Conservation (phyloP, 164 flowering plant genomes). For the Berberis thunbergii region DNA sequence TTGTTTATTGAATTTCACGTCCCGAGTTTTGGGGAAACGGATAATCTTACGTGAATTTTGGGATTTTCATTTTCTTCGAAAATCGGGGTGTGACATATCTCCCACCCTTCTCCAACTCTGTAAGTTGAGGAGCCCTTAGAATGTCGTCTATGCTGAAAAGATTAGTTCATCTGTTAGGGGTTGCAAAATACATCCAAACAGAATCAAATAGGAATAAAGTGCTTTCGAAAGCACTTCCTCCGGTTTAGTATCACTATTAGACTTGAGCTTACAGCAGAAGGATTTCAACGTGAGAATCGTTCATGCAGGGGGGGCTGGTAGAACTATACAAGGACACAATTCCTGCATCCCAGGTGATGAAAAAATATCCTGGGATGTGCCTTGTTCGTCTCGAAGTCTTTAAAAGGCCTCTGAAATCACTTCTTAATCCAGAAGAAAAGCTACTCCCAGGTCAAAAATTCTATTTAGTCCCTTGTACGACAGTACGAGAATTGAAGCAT, state of each 20-base stretch:
- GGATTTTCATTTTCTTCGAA: no score
- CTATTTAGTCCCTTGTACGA: slow-evolving; percentile 33
- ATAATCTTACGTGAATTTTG: no score
- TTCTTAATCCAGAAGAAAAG: slow-evolving; percentile 35
- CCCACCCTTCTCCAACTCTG: no score
- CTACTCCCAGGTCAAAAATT: slow-evolving; percentile 48
- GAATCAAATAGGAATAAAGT: no score
- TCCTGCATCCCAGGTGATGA: slow-evolving; percentile 32
- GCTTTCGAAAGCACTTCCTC: slow-evolving; percentile 2
- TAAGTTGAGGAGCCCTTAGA: no score
- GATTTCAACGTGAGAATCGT: slow-evolving; percentile 33
- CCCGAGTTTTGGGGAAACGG: no score
- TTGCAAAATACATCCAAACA: no score
- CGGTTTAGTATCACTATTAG: slow-evolving; percentile 2
- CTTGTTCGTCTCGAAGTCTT: slow-evolving; percentile 45
- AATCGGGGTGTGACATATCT: no score
- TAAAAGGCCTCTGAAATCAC: slow-evolving; percentile 37
- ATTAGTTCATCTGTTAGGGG: no score
- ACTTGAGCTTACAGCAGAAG: slow-evolving; percentile 15
- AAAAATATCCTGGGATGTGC: slow-evolving; percentile 45
- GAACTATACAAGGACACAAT: slow-evolving; percentile 34
- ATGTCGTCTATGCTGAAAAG: no score
- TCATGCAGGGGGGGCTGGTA: slow-evolving; percentile 46
- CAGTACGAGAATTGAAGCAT: slow-evolving; percentile 36
- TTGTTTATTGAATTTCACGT: no score